Conservation (phyloP, 2,329 filamentous ascomycete genomes). For the Botrytis galanthina region DNA sequence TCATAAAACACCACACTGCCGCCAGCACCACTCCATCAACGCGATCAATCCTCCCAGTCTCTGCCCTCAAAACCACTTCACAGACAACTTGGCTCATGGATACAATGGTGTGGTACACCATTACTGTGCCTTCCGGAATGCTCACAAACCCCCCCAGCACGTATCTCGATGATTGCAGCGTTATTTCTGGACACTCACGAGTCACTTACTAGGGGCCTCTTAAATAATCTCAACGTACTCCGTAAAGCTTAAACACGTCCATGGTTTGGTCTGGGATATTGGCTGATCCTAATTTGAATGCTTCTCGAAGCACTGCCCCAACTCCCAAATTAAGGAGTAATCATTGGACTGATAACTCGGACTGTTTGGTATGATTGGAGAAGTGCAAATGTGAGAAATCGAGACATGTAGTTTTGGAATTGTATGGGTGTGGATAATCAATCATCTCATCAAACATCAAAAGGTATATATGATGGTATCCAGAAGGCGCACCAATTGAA, state of each 20-base stretch:
- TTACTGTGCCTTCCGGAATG: too few species aligned
- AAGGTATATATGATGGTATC: neutral
- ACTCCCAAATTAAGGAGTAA: neutral
- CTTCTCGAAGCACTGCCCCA: constrained; percentile 9
- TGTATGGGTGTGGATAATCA: neutral
- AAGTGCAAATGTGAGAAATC: neutral
- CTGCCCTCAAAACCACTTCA: neutral
- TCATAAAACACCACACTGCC: neutral
- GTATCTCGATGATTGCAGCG: neutral
- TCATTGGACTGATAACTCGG: neutral
- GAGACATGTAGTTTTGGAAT: neutral
- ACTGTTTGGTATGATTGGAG: neutral
- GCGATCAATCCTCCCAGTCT: neutral
- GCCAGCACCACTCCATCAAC: neutral
- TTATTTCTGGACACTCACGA: neutral
- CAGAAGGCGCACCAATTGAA: neutral
- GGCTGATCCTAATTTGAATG: constrained; percentile 9
- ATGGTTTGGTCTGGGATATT: neutral
- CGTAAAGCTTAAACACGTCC: neutral
- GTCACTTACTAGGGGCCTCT: neutral
- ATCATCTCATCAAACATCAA: neutral
- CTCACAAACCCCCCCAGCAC: neutral
- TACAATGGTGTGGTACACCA: neutral
- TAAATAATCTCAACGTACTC: neutral
- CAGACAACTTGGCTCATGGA: neutral